Evolutionary conservation across 2,329 filamentous ascomycete genomes (phyloP), one percentile per base, ranked within the genome.

Genomic region (Ophiosphaerella korrae): DNA sequence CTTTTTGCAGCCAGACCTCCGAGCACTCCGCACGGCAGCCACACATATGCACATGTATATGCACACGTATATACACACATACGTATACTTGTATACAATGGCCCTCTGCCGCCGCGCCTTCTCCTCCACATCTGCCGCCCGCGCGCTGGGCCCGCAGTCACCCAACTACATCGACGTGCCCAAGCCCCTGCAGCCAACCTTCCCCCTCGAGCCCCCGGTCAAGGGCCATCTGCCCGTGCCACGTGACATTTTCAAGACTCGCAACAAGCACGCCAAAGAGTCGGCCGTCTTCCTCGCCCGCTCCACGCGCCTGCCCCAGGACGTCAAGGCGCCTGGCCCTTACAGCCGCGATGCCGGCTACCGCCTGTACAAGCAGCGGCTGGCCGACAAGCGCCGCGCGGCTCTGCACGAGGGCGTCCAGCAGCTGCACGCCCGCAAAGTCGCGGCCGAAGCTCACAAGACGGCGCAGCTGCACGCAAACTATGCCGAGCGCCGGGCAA

Each of bases 101-200:
- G 47, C 42, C 39, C 42, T 50, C 12, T 55, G 38, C 45, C 35
- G 57, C 42, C 62, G 60, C 43, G 45, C 75, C 48, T 83, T 82
- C 66, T 75, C 77, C 56, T 78, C 79, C 21, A 76, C 81, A 13
- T 42, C 76, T 14, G 38, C 71, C n/a, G 62, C 66, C 50, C 70
- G 67, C 42, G 75, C 76, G 42, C 79, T 92, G 57, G 88, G 88
- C 14, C 93, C 94, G 42, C 90, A 97, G 72, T 96, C 92, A 32
- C 93, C 94, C 40, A 83, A 84, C 58, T 97, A 89, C 79, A 89
- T 97, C 76, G 86, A 90, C 60, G 80, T 97, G 48, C 93, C 92
- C 41, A 81, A 82, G 61, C 83, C 89, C 42, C 82, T 85, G n/a
- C 91, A 96, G 72, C 85, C 87, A 43, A 81, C 84, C n/a, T 74